Base-by-base conservation (phyloP, 805 yeast species). In the Hanseniaspora meyeri region DNA sequence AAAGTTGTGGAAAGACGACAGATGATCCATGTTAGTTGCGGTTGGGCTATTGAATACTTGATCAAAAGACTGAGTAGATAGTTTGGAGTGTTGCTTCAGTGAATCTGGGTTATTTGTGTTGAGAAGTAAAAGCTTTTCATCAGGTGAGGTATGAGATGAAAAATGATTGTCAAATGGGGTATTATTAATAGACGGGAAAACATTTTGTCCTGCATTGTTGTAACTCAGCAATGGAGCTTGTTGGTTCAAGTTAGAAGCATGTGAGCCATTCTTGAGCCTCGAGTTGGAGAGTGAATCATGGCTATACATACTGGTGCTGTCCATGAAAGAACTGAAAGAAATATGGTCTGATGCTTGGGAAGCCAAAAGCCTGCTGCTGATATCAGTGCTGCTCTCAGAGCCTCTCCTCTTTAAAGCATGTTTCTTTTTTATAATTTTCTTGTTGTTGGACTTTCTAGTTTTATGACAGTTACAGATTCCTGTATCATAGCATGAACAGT, bases 381-480 rank as follows among this genome's bases (percentile, higher is more conserved):
- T 29, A 24, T 49, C 54, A 39, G 31, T 46, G 38, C 42, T 52
- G 37, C 27, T 49, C 14, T 36, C 37, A 4, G 51, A 36, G 19
- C 49, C 56, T 51, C 46, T 49, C 36, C 53, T 40, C 16, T 36
- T 49, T 6, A 42, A 51, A 42, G 14, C 34, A 43, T 46, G 43
- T 14, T 29, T 40, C 12, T 42, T 27, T 43, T 49, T 46, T 4
- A 31, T 7, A 6, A 19, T 38, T n/a, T 32, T 53, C n/a, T 40
- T 46, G 2, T 32, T 37, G 9, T 17, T 16, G 11, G 34, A 24
- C n/a, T n/a, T 19, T 29, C 27, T 27, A 3, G 49, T n/a, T 16
- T 61, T 59, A 51, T 66, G 68, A 40, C 70, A 66, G 19, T 58
- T 56, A 54, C 69, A 66, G 3, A 59, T 48, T 20, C 65, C 65